phyloP scores from a whole-genome alignment of 306 rosid genomes.

The Fagus crenata region DNA sequence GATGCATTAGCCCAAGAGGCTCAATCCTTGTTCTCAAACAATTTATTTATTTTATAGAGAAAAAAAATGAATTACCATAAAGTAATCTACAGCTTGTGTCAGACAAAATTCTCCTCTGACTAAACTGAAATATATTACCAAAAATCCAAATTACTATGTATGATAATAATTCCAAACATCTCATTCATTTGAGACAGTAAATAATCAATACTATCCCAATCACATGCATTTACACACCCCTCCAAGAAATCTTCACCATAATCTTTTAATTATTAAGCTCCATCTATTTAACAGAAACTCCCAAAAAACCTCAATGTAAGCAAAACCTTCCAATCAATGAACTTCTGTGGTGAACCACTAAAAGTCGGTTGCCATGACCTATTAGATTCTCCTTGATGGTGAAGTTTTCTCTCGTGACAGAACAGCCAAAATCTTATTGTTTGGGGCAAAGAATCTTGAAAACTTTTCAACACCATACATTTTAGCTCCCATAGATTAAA shows the following conservation, averaged over 20 bases:
- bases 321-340: slow-evolving; percentile 22
- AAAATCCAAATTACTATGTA: not conserved
- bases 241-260: not conserved
- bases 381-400: slow-evolving; percentile 51
- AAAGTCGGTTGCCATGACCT: slow-evolving; percentile 36
- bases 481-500: slow-evolving; percentile 30
- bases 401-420: slow-evolving; percentile 60
- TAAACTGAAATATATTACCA: not conserved
- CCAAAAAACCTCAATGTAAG: slow-evolving; percentile 14
- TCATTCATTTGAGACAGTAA: not conserved
- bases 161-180: not conserved
- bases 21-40: too few species aligned
- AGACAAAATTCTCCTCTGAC: not conserved
- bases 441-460: slow-evolving; percentile 52
- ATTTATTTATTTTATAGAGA: too few species aligned
- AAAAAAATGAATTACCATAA: too few species aligned
- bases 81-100: too few species aligned
- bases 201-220: not conserved
- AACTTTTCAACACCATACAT: slow-evolving; percentile 36
- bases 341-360: slow-evolving; percentile 44
- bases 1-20: too few species aligned
- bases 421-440: slow-evolving; percentile 56
- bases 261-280: not conserved
- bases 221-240: not conserved
- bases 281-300: not conserved